Conservation (phyloP, 768 basidiomycete genomes). For the Boletus tomentosulus region DNA sequence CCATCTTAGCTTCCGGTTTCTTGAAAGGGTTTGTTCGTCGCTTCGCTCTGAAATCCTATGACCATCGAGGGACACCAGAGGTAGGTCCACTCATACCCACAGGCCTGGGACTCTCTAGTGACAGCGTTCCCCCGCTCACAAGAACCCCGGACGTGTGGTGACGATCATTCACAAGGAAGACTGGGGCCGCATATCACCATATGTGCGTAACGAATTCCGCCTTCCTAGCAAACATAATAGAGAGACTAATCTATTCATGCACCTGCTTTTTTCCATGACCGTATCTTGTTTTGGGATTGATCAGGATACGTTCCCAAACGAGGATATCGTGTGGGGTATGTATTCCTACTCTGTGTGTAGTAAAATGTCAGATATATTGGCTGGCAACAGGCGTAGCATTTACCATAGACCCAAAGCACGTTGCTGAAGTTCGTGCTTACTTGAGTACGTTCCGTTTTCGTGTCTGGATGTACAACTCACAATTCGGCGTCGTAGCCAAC, state of each 20-base stretch:
- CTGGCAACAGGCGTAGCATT: conserved; percentile 62
- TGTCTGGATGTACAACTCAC: neutral
- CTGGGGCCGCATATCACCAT: conserved; percentile 67
- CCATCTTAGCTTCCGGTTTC: conserved; percentile 59
- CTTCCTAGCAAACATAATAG: neutral
- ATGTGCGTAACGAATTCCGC: conserved; percentile 37
- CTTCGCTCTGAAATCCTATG: conserved; percentile 85
- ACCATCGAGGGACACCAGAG: conserved; percentile 86
- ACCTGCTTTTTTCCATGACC: neutral
- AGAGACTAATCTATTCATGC: neutral
- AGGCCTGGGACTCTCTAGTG: neutral
- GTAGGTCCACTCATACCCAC: conserved; percentile 29
- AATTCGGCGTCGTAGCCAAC: conserved; percentile 46
- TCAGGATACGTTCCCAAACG: conserved; percentile 16
- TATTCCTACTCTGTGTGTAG: neutral
- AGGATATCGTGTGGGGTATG: conserved; percentile 58
- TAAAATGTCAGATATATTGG: neutral
- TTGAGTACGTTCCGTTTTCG: conserved; percentile 48
- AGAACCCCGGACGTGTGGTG: conserved; percentile 78
- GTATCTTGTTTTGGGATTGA: neutral
- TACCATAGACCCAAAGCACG: conserved; percentile 73
- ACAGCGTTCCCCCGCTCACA: neutral
- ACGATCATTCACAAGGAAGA: conserved; percentile 82
- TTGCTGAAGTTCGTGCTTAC: conserved; percentile 71
- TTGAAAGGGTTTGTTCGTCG: conserved; percentile 83